Evolutionary conservation across 2,329 filamentous ascomycete genomes (phyloP).

Genomic region (Cylindrodendrum hubeiense): DNA sequence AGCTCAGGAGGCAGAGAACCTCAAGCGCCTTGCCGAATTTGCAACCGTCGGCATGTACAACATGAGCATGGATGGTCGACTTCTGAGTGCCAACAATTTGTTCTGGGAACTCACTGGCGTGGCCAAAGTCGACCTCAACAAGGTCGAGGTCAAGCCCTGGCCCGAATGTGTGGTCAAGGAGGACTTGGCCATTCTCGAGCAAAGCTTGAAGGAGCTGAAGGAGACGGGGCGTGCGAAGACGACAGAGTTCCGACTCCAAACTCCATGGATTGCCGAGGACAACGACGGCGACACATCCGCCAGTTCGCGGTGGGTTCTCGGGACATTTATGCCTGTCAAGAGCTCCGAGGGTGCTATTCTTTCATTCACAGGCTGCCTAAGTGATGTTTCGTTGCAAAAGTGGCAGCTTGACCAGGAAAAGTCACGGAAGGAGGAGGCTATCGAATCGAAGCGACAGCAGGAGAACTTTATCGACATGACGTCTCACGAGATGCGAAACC

Average conservation of each 20-base stretch:
- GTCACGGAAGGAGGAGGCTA: constrained; percentile 65
- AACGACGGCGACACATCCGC: constrained; percentile 56
- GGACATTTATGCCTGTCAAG: constrained; percentile 64
- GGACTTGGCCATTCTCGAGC: constrained; percentile 55
- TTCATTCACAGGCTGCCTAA: constrained; percentile 61
- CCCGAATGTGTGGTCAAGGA: constrained; percentile 59
- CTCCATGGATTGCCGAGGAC: constrained; percentile 60
- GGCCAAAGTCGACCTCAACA: constrained; percentile 55
- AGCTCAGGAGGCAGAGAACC: constrained; percentile 64
- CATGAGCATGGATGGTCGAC: constrained; percentile 62
- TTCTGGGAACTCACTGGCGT: constrained; percentile 66
- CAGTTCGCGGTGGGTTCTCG: constrained; percentile 62
- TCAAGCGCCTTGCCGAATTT: constrained; percentile 66
- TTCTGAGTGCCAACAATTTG: constrained; percentile 64
- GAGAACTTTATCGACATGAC: constrained; percentile 86
- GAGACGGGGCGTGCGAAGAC: constrained; percentile 58
- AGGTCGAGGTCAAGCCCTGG: constrained; percentile 58
- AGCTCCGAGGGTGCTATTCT: constrained; percentile 60
- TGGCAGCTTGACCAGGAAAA: constrained; percentile 65
- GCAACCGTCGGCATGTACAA: constrained; percentile 69
- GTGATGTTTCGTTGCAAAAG: constrained; percentile 62
- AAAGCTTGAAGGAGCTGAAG: constrained; percentile 55
- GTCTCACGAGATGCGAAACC: constrained; percentile 80
- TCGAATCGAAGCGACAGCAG: constrained; percentile 75
- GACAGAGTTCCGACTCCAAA: constrained; percentile 62